Evolutionary conservation across 148 eudicot species (phyloP).

Genomic region (Vaccinium vitisidaea): DNA sequence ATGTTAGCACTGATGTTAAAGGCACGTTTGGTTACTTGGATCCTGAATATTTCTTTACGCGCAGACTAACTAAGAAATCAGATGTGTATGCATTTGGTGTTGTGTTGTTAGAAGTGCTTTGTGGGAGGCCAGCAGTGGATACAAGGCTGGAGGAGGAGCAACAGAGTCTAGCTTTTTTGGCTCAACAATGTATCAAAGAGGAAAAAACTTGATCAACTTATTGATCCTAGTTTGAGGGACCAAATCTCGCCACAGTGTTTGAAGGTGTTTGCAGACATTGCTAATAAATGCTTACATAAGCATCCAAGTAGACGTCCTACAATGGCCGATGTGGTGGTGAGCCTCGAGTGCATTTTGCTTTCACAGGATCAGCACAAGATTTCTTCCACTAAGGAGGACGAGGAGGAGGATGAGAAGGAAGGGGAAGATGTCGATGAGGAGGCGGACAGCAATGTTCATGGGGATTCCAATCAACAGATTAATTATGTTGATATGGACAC

Average conservation of each 20-base stretch:
- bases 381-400: too few species aligned
- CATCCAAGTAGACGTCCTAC: background rate
- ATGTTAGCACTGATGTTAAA: background rate
- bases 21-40: constrained; percentile 24
- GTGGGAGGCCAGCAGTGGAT: background rate
- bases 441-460: too few species aligned
- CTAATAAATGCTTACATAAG: background rate
- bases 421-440: too few species aligned
- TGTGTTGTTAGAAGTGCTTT: background rate
- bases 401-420: too few species aligned
- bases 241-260: background rate
- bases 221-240: background rate
- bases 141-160: too few species aligned
- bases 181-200: too few species aligned
- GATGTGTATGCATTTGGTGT: too few species aligned
- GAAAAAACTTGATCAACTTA: background rate
- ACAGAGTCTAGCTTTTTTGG: too few species aligned
- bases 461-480: too few species aligned
- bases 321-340: background rate
- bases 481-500: too few species aligned
- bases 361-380: too few species aligned
- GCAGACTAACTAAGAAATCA: background rate
- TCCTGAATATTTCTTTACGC: background rate
- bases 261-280: background rate
- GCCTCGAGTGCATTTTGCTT: background rate